Conservation (phyloP, 1,284 basidiomycete species). For the Xerocomus nothofagi region DNA sequence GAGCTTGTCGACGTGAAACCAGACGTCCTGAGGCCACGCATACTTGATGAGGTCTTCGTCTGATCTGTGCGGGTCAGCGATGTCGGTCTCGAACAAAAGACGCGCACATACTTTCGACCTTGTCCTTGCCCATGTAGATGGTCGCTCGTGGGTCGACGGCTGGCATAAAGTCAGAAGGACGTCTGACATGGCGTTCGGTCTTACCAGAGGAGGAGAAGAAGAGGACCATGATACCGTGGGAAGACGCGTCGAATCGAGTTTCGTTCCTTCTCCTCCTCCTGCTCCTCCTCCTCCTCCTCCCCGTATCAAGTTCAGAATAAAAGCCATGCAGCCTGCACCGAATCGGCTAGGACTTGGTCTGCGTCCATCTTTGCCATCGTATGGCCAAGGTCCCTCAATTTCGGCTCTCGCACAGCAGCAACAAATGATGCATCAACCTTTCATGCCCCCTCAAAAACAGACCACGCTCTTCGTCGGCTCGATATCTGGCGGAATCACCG, state of each 20-base stretch:
- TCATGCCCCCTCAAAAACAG: slow-evolving; percentile 56
- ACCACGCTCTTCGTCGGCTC: slow-evolving; percentile 89
- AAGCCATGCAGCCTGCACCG: slow-evolving; percentile 58
- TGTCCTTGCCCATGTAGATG: slow-evolving; percentile 96
- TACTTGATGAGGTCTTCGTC: slow-evolving; percentile 95
- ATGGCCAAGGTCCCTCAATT: slow-evolving; percentile 84
- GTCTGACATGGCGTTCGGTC: slow-evolving; percentile 2
- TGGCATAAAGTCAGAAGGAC: slow-evolving; percentile 24
- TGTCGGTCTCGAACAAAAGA: slow-evolving; percentile 6
- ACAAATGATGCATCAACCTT: slow-evolving; percentile 61
- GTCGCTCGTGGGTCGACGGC: slow-evolving; percentile 64
- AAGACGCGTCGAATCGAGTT: too few species aligned
- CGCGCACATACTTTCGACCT: slow-evolving; percentile 81
- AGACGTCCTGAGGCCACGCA: slow-evolving; percentile 80
- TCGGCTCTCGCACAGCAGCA: slow-evolving; percentile 83
- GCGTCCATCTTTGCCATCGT: slow-evolving; percentile 79
- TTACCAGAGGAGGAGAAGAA: slow-evolving; percentile 68
- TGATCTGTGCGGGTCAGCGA: slow-evolving; percentile 38
- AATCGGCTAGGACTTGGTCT: slow-evolving; percentile 83
- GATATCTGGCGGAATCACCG: slow-evolving; percentile 90
- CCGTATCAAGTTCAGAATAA: too few species aligned
- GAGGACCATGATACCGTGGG: slow-evolving; percentile 53
- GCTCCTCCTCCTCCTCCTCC: too few species aligned
- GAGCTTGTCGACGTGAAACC: slow-evolving; percentile 88
- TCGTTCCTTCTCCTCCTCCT: too few species aligned